Percentiles rank a stretch among this genome's conserved stretches.
Conservation (phyloP, 2,329 filamentous ascomycete genomes). For the Trichoderma aggressivum region DNA sequence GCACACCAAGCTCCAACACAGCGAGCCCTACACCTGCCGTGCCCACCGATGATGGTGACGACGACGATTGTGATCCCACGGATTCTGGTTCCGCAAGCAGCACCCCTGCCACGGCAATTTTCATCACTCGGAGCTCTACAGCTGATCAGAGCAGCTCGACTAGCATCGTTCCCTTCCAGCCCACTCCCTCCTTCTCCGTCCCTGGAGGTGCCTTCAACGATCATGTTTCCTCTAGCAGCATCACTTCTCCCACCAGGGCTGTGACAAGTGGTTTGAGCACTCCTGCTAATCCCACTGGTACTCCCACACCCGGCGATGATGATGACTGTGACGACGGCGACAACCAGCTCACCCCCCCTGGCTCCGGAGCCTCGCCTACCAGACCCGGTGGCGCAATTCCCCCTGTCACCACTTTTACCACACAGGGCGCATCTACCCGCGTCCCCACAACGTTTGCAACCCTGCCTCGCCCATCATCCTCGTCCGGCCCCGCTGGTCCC, state of each 20-base stretch:
- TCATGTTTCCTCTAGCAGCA: not conserved
- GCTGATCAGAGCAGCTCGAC: not conserved
- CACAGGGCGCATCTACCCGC: not conserved
- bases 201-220: not conserved
- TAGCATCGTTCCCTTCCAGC: not conserved
- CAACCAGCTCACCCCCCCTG: not conserved
- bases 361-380: not conserved
- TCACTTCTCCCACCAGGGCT: not conserved
- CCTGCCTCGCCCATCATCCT: not conserved
- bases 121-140: not conserved
- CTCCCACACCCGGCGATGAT: not conserved
- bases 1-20: not conserved
- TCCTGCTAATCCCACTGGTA: not conserved
- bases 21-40: not conserved
- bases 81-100: not conserved
- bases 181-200: not conserved
- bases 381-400: not conserved
- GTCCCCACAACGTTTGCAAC: slow-evolving; percentile 15
- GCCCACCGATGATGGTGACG: not conserved
- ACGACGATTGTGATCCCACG: not conserved
- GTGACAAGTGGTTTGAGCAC: not conserved
- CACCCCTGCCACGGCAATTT: not conserved
- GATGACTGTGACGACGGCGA: not conserved
- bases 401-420: not conserved
- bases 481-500: slow-evolving; percentile 1